A percentile compares a stretch with the other conserved stretches of the same genome.
These are phyloP conservation scores for Penicillium thymicola DNA, from an alignment of 2,329 filamentous ascomycete species.

Conservation along the genomic window DNA sequence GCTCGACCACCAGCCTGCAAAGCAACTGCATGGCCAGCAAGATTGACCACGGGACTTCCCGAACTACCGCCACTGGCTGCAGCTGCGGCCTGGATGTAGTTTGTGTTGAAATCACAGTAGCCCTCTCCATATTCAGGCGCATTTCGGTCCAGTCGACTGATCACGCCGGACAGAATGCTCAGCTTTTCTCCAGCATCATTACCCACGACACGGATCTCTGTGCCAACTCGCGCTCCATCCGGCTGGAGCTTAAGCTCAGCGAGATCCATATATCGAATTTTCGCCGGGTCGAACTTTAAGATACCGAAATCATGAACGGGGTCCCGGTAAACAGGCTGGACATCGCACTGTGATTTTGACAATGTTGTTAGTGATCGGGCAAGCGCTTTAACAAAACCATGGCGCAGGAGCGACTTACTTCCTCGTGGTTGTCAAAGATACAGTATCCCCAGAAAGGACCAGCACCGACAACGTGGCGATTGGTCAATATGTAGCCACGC, in stretches of 20 bases:
- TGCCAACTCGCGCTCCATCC: slow-evolving; percentile 79
- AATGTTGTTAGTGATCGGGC: neutral
- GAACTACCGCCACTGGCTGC: slow-evolving; percentile 96
- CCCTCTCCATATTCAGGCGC: slow-evolving; percentile 97
- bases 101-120: slow-evolving; percentile 94
- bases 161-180: slow-evolving; percentile 95
- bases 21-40: slow-evolving; percentile 87
- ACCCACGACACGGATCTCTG: slow-evolving; percentile 94
- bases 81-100: slow-evolving; percentile 97
- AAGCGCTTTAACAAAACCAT: neutral
- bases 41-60: slow-evolving; percentile 96
- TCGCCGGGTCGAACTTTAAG: slow-evolving; percentile 89
- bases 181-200: slow-evolving; percentile 99
- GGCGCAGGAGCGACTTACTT: slow-evolving; percentile 42
- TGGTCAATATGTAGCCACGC: slow-evolving; percentile 82
- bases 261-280: slow-evolving; percentile 95
- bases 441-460: slow-evolving; percentile 98
- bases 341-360: slow-evolving; percentile 66
- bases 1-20: slow-evolving; percentile 90
- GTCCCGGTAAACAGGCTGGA: slow-evolving; percentile 93
- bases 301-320: slow-evolving; percentile 99
- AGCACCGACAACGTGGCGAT: slow-evolving; percentile 88
- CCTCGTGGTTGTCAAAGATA: slow-evolving; percentile 98
- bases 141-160: slow-evolving; percentile 91
- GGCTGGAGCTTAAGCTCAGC: slow-evolving; percentile 76